These are phyloP conservation scores for Lichtheimia ramosa DNA, from an alignment of 371 early-diverging fungal species.

Conservation along the genomic window DNA sequence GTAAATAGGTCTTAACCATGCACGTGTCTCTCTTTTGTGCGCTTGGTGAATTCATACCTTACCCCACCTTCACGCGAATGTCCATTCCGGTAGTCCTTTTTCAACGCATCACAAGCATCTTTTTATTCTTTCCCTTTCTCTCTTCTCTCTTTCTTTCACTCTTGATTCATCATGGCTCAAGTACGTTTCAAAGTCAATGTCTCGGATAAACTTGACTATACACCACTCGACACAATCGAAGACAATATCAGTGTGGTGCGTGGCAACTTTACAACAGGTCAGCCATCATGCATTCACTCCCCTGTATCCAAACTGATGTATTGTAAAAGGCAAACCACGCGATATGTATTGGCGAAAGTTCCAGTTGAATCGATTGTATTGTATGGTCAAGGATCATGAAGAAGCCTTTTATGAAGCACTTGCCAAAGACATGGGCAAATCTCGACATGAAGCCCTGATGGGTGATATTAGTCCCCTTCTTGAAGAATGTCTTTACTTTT, in stretches of 20 bases:
- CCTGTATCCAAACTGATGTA: background rate
- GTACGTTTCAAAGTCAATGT: slow-evolving; percentile 9
- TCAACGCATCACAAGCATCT: background rate
- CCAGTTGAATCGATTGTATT: slow-evolving; percentile 68
- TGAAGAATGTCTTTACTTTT: slow-evolving; percentile 53
- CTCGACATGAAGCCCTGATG: slow-evolving; percentile 50
- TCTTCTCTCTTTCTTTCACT: slow-evolving; percentile 1
- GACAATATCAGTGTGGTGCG: slow-evolving; percentile 18
- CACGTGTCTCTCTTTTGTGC: background rate
- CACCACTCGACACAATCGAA: slow-evolving; percentile 18
- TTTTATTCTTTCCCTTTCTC: background rate
- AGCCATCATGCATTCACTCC: background rate
- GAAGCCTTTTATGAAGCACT: slow-evolving; percentile 60
- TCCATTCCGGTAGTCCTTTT: too few species aligned
- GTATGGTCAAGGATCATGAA: slow-evolving; percentile 68
- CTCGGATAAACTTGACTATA: slow-evolving; percentile 10
- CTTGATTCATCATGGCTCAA: slow-evolving; percentile 8
- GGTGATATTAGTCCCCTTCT: slow-evolving; percentile 66
- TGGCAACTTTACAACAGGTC: slow-evolving; percentile 18
- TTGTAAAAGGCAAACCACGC: slow-evolving; percentile 26
- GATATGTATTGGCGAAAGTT: slow-evolving; percentile 52
- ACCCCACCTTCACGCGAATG: background rate
- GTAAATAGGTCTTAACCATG: background rate
- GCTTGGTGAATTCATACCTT: background rate
- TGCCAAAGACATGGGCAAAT: slow-evolving; percentile 64